Evolutionary conservation across 2,329 filamentous ascomycete species (phyloP).

Genomic region (Fusarium temperatum): DNA sequence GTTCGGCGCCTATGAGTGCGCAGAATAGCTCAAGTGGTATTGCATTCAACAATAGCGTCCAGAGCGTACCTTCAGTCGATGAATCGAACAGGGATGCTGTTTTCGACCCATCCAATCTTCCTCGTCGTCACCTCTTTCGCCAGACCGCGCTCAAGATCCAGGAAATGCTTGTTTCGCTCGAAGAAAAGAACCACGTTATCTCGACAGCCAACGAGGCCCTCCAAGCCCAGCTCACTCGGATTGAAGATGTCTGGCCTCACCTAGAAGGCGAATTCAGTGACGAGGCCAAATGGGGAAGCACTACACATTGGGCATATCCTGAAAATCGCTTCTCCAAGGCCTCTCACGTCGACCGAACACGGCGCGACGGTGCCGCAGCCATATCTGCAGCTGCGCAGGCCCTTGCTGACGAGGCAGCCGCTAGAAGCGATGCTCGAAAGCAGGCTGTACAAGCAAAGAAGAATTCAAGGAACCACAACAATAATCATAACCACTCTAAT

Average conservation of each 20-base stretch:
- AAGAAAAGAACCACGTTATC: constrained; percentile 98
- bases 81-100: constrained; percentile 55
- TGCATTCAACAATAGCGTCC: constrained; percentile 48
- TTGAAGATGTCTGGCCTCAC: constrained; percentile 88
- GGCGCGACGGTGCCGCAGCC: constrained; percentile 80
- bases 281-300: constrained; percentile 91
- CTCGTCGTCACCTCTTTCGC: constrained; percentile 78
- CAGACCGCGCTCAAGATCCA: constrained; percentile 81
- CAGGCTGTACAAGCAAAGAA: constrained; percentile 83
- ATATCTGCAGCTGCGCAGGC: constrained; percentile 81
- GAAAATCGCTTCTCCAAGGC: constrained; percentile 76
- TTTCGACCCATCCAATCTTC: constrained; percentile 67
- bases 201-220: constrained; percentile 91
- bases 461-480: constrained; percentile 68
- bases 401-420: constrained; percentile 83
- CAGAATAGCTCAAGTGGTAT: constrained; percentile 59
- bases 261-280: constrained; percentile 92
- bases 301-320: constrained; percentile 94
- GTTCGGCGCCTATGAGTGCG: constrained; percentile 59
- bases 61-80: constrained; percentile 53
- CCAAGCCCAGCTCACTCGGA: constrained; percentile 81
- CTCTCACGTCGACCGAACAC: constrained; percentile 76
- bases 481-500: constrained; percentile 27
- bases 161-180: constrained; percentile 87
- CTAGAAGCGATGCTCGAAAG: constrained; percentile 84